Base-by-base conservation (phyloP, 2,329 filamentous ascomycete genomes). In the Exophiala spinifera region DNA sequence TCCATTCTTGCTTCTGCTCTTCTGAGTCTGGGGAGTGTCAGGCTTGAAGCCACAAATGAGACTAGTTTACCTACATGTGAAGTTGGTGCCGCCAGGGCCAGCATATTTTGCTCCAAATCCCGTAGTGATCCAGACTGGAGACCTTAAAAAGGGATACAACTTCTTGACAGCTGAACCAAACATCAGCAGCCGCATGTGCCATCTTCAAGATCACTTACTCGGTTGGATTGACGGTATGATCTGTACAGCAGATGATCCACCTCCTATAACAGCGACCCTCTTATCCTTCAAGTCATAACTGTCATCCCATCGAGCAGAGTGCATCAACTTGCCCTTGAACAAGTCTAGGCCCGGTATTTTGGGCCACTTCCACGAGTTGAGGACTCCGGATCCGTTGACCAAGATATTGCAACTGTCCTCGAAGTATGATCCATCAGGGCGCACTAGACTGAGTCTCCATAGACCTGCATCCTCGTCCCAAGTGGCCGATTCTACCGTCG, bases 301-400 rank as follows among this genome's bases (percentile, higher is more conserved):
- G 4, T 77, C 66, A 1, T 80, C 75, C 81, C 81, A 86, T 39
- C 74, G 71, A 1, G 82, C 77, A 0, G 79, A 79, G 62, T 85
- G 82, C 47, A 83, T 72, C 4, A 83, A 66, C 10, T 69, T 65
- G 10, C 81, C 82, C 49, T 74, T 68, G 68, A 82, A 86, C n/a
- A 68, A 69, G 1, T 74, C 62, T 0, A 79, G 56, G 0, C 81
- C 82, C 0, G 76, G 73, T 17, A 84, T 75, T 15, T 75, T 72
- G 1, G 81, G 81, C 72, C 76, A 79, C 51, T 72, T 70, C 67
- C 73, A 79, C 55, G 76, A 75, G 61, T 73, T 74, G 21, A 74
- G 53, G 11, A 69, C 65, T 25, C 76, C 76, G 2, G 66, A 69
- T 3, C 68, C 70, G 33, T 70, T 71, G 19, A 74, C 71, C 10